Evolutionary conservation across 2,329 filamentous ascomycete species (phyloP).

Genomic region (Trichoderma brevicompactum): DNA sequence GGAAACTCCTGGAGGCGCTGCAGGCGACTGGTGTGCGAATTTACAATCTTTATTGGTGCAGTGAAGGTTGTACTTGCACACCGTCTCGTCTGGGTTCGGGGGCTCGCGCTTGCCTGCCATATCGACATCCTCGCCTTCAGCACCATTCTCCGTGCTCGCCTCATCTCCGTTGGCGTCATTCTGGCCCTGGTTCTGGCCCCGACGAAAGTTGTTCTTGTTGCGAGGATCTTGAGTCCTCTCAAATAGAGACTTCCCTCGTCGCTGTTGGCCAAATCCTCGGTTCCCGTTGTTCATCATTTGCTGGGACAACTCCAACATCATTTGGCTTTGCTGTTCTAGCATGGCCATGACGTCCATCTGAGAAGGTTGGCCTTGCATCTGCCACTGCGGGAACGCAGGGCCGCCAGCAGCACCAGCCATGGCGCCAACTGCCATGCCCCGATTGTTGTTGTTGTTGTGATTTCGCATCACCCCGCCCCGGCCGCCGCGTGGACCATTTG

Average conservation of each 20-base stretch:
- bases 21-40: conserved; percentile 93
- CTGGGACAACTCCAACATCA: conserved; percentile 78
- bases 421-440: conserved; percentile 37
- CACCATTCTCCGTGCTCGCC: conserved; percentile 41
- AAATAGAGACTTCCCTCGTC: conserved; percentile 67
- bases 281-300: conserved; percentile 60
- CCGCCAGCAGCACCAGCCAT: conserved; percentile 24
- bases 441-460: conserved; percentile 49
- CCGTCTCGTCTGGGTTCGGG: conserved; percentile 64
- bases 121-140: conserved; percentile 65
- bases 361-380: conserved; percentile 52
- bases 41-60: conserved; percentile 90
- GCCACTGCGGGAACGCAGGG: conserved; percentile 26
- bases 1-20: conserved; percentile 74
- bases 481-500: conserved; percentile 70
- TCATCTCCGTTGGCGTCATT: conserved; percentile 46
- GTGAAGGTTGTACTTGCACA: conserved; percentile 87
- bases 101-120: conserved; percentile 60
- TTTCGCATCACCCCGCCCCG: conserved; percentile 55
- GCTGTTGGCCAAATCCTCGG: conserved; percentile 48
- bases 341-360: conserved; percentile 70
- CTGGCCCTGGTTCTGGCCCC: conserved; percentile 39
- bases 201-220: conserved; percentile 56
- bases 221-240: conserved; percentile 68
- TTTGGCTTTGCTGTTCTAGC: conserved; percentile 83